Conservation (phyloP, 108 stramenopile species). For the Nitzschia palea region DNA sequence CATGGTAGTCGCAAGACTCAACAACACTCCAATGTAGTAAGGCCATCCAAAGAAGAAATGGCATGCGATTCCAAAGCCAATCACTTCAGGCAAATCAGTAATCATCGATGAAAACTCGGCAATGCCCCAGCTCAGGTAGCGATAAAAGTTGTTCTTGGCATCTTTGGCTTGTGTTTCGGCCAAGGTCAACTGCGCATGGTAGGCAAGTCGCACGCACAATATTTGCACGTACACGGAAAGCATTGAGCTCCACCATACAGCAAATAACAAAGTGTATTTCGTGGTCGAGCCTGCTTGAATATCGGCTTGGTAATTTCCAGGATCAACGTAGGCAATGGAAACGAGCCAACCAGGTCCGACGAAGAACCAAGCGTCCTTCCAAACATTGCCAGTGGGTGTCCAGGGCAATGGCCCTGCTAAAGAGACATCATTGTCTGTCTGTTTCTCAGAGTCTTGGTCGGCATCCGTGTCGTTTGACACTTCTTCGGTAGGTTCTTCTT, state of each 20-base stretch:
- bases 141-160: constrained; percentile 18
- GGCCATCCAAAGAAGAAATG: constrained; percentile 66
- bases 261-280: constrained; percentile 71
- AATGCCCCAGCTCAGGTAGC: constrained; percentile 52
- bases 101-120: constrained; percentile 73
- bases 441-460: too few relatives aligned
- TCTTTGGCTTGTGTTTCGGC: constrained; percentile 60
- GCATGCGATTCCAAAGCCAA: constrained; percentile 72
- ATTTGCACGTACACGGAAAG: constrained; percentile 75
- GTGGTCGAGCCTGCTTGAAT: constrained; percentile 79
- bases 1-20: constrained; percentile 65
- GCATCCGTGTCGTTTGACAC: too few relatives aligned
- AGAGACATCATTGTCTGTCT: too few relatives aligned
- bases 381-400: constrained; percentile 31
- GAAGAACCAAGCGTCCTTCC: constrained; percentile 54
- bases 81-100: constrained; percentile 76
- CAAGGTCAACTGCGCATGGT: constrained; percentile 64
- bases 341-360: constrained; percentile 43
- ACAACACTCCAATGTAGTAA: constrained; percentile 53
- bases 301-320: constrained; percentile 87
- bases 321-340: constrained; percentile 79
- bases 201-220: constrained; percentile 75
- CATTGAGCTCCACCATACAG: constrained; percentile 68
- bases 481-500: too few relatives aligned
- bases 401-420: not conserved